Percentiles rank a stretch among this genome's conserved stretches.
phyloP scores from a whole-genome alignment of 2,329 filamentous ascomycete species.

The Apiospora malaysiana region DNA sequence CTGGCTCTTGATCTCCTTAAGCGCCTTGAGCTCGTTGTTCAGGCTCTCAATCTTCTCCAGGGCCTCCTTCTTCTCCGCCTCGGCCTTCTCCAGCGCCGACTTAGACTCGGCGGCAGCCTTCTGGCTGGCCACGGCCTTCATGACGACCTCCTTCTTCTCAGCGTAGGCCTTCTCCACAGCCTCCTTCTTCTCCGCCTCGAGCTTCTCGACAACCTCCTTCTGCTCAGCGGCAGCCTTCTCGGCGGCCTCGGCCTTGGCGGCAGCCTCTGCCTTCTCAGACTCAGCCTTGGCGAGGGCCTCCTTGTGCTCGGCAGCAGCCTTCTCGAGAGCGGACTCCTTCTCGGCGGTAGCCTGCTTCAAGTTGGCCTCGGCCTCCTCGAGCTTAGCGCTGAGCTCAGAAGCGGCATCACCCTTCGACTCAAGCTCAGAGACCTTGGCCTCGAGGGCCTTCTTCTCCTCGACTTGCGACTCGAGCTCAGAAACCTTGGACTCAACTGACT shows the following conservation, averaged over 20 bases:
- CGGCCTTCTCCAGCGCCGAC: conserved; percentile 22
- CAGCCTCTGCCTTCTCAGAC: conserved; percentile 23
- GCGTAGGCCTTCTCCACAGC: conserved; percentile 28
- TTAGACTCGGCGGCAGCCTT: conserved; percentile 24
- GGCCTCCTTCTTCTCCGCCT: conserved; percentile 27
- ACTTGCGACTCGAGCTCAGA: conserved; percentile 30
- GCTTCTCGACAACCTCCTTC: conserved; percentile 4
- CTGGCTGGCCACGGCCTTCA: conserved; percentile 29
- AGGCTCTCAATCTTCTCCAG: conserved; percentile 16
- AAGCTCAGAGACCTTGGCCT: conserved; percentile 34
- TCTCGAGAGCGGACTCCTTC: conserved; percentile 25
- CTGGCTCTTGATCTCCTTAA: neutral
- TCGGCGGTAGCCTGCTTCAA: conserved; percentile 8
- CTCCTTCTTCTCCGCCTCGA: conserved; percentile 22
- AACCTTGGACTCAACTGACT: conserved; percentile 30
- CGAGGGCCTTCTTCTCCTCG: conserved; percentile 28
- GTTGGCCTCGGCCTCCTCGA: conserved; percentile 25
- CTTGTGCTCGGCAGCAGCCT: conserved; percentile 28
- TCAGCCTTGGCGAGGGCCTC: conserved; percentile 22
- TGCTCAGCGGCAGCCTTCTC: conserved; percentile 27
- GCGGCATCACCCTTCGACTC: conserved; percentile 32
- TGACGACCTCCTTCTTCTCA: conserved; percentile 29
- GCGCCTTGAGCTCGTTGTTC: neutral
- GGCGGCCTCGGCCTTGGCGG: conserved; percentile 24
- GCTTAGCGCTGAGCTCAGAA: conserved; percentile 30